phyloP scores from a whole-genome alignment of 495 filamentous ascomycete species.

The Penicillium turbatum region DNA sequence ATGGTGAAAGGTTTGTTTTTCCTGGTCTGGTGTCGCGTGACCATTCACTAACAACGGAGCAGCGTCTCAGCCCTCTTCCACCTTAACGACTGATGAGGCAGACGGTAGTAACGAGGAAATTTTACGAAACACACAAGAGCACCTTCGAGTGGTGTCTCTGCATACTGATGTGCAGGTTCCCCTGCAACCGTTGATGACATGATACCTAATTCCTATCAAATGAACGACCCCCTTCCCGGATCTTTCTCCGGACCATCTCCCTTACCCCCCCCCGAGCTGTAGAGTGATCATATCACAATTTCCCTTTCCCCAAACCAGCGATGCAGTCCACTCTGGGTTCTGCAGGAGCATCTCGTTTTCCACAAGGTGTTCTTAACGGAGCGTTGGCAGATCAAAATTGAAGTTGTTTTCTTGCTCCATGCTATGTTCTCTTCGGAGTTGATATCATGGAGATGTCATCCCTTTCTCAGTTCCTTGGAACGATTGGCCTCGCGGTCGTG shows the following conservation, averaged over 20 bases:
- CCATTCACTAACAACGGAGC: constrained; percentile 12
- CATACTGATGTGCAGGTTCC: constrained; percentile 24
- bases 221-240: constrained; percentile 10
- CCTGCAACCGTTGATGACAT: constrained; percentile 23
- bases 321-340: constrained; percentile 62
- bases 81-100: constrained; percentile 42
- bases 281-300: background rate
- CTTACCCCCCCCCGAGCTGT: background rate
- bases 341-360: constrained; percentile 57
- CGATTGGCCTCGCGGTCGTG: constrained; percentile 48
- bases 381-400: constrained; percentile 65
- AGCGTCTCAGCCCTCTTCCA: constrained; percentile 85
- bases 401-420: constrained; percentile 24
- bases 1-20: constrained; percentile 61
- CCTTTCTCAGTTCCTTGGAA: constrained; percentile 44
- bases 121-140: constrained; percentile 5
- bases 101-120: constrained; percentile 21
- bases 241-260: constrained; percentile 5
- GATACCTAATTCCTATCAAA: constrained; percentile 25
- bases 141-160: constrained; percentile 20
- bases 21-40: constrained; percentile 3
- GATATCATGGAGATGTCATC: constrained; percentile 37
- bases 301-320: constrained; percentile 45
- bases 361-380: constrained; percentile 62
- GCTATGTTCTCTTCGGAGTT: constrained; percentile 23